Evolutionary conservation across 2,329 filamentous ascomycete species (phyloP).

Genomic region (Didymella lethalis): DNA sequence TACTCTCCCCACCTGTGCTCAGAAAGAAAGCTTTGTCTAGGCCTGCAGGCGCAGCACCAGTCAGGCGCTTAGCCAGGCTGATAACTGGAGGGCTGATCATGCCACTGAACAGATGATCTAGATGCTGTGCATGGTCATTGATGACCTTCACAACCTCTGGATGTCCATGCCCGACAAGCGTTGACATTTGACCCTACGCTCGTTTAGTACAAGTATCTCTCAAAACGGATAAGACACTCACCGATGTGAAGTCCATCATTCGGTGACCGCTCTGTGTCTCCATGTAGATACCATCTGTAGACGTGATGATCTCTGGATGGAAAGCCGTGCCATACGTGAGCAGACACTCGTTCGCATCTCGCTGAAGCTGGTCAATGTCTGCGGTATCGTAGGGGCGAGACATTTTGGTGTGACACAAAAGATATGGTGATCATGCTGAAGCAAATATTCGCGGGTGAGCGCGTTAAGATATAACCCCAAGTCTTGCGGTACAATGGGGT

Average conservation of each 20-base stretch:
- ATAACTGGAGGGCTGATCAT: conserved; percentile 50
- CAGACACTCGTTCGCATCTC: conserved; percentile 32
- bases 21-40: conserved; percentile 48
- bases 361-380: conserved; percentile 30
- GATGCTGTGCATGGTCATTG: conserved; percentile 34
- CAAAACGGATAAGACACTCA: not conserved
- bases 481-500: not conserved
- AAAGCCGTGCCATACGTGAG: conserved; percentile 39
- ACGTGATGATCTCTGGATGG: conserved; percentile 43
- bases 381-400: conserved; percentile 22
- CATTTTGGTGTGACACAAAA: not conserved
- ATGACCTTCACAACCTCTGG: conserved; percentile 46
- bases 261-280: conserved; percentile 41
- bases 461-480: not conserved
- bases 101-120: conserved; percentile 48
- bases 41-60: conserved; percentile 33
- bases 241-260: conserved; percentile 45
- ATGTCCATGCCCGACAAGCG: conserved; percentile 42
- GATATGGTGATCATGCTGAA: not conserved
- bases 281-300: conserved; percentile 39
- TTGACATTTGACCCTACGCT: conserved; percentile 35
- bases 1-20: conserved; percentile 48
- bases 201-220: not conserved
- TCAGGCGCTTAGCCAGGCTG: conserved; percentile 41
- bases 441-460: not conserved